These are phyloP conservation scores for Solanum pimpinellifolium DNA, from an alignment of 257 asterid species.

Conservation along the genomic window DNA sequence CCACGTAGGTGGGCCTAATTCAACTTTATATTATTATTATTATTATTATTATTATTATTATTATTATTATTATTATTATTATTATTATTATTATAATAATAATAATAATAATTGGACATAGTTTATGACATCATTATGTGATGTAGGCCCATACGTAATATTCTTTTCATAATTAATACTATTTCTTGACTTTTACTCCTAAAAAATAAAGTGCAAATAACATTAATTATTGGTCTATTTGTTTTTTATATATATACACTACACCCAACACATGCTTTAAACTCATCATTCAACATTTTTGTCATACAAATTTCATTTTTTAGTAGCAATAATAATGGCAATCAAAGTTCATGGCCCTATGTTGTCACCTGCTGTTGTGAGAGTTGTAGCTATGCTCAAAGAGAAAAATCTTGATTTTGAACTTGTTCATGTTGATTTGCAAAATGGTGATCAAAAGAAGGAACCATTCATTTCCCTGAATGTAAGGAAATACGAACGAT, in stretches of 20 bases:
- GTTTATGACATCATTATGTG: background rate
- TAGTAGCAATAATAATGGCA: background rate
- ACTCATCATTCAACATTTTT: background rate
- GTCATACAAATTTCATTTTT: background rate
- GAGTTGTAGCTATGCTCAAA: constrained; percentile 3
- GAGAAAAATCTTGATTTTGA: constrained; percentile 17
- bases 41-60: background rate
- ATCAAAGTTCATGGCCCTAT: constrained; percentile 13
- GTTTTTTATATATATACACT: background rate
- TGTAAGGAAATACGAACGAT: background rate
- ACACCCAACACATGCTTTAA: background rate
- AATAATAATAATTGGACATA: background rate
- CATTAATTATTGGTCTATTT: background rate
- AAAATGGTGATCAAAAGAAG: constrained; percentile 9
- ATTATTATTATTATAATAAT: no score
- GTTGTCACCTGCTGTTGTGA: constrained; percentile 5
- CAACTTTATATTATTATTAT: background rate
- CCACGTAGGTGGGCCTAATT: no score
- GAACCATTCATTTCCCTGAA: constrained; percentile 21
- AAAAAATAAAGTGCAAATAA: background rate
- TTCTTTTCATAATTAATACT: background rate
- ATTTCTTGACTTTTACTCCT: background rate
- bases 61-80: background rate
- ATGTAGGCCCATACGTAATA: background rate
- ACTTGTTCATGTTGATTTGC: background rate